A percentile compares a stretch with the other conserved stretches of the same genome.
phyloP scores from a whole-genome alignment of 2,329 filamentous ascomycete species.

The Aspergillus sp. region DNA sequence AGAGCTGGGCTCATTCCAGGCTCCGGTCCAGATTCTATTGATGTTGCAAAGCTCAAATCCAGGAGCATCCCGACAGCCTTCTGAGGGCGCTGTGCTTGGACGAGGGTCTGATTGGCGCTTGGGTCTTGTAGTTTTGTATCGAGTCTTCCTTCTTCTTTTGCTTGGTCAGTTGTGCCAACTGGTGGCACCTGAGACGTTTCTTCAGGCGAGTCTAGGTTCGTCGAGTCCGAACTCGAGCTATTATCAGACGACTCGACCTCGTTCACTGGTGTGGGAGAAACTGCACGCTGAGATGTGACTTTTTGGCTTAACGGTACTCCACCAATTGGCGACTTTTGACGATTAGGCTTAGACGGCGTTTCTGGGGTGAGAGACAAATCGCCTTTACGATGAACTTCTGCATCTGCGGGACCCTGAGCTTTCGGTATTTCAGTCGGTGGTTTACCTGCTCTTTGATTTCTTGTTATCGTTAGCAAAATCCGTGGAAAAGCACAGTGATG shows the following conservation, averaged over 20 bases:
- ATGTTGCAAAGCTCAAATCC: slow-evolving; percentile 19
- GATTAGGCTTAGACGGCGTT: neutral
- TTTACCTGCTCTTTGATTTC: neutral
- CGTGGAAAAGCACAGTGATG: neutral
- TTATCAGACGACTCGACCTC: neutral
- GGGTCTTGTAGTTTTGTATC: neutral
- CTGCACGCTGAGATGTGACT: neutral
- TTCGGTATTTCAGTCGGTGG: neutral
- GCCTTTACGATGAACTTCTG: neutral
- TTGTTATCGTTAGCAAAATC: slow-evolving; percentile 8
- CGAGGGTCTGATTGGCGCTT: neutral
- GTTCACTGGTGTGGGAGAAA: neutral
- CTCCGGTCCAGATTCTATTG: neutral
- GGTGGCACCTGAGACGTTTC: neutral
- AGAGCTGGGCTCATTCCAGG: slow-evolving; percentile 16
- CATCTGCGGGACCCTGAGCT: neutral
- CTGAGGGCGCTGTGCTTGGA: neutral
- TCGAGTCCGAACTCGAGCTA: neutral
- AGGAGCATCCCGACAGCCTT: slow-evolving; percentile 18
- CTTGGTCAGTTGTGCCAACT: neutral
- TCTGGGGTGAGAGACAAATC: neutral
- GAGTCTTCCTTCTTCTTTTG: neutral
- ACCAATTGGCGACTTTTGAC: neutral
- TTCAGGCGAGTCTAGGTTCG: neutral
- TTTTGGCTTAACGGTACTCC: neutral